These are phyloP conservation scores for Beauveria pseudobassiana DNA, from an alignment of 2,329 filamentous ascomycete species.

Conservation along the genomic window DNA sequence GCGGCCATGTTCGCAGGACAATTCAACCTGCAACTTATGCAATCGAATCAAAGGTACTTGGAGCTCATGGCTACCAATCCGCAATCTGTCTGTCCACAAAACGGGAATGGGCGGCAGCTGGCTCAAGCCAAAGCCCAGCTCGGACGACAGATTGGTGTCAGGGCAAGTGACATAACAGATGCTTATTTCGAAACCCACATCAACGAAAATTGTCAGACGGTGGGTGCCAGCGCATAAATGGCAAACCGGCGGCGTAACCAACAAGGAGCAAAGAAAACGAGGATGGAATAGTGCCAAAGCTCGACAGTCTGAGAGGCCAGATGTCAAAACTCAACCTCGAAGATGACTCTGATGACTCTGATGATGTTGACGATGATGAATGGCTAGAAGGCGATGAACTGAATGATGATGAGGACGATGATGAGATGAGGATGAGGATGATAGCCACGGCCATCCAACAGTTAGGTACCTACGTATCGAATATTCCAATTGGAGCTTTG, in stretches of 20 bases:
- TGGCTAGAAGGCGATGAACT: no score
- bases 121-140: neutral
- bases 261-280: neutral
- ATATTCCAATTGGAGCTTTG: no score
- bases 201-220: neutral
- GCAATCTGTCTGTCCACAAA: neutral
- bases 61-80: neutral
- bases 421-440: no score
- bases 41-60: neutral
- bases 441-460: no score
- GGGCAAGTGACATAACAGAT: neutral
- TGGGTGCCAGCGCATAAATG: neutral
- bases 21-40: neutral
- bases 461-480: no score
- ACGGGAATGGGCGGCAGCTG: neutral
- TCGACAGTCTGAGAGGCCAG: no score
- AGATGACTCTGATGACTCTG: no score
- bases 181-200: neutral
- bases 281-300: no score
- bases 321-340: no score
- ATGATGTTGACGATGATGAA: no score
- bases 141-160: neutral
- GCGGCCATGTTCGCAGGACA: neutral
- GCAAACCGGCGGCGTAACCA: neutral
- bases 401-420: no score